Evolutionary conservation across 352 stramenopile species (phyloP).

Genomic region (Phytophthora pseudosyringae): DNA sequence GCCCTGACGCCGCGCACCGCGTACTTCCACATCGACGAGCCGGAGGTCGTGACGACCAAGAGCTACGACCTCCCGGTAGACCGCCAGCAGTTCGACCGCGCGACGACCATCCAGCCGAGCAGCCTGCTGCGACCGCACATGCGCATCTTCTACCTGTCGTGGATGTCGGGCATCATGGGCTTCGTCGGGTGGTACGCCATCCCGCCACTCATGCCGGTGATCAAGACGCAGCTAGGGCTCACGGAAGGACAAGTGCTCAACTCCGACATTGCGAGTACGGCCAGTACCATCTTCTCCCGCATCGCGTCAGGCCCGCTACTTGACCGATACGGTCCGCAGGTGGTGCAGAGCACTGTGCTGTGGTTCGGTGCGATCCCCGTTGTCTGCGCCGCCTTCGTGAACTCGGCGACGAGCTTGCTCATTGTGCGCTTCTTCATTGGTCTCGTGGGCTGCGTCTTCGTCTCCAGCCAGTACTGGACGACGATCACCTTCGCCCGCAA

Average conservation of each 20-base stretch:
- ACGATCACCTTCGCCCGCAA: constrained; percentile 95
- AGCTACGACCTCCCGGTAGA: constrained; percentile 64
- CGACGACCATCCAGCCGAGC: constrained; percentile 78
- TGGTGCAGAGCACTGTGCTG: constrained; percentile 85
- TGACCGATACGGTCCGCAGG: constrained; percentile 91
- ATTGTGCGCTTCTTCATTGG: constrained; percentile 96
- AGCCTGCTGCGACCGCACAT: constrained; percentile 93
- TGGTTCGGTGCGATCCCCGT: constrained; percentile 88
- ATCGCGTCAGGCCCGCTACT: constrained; percentile 93
- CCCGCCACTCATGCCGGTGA: constrained; percentile 92
- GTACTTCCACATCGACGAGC: constrained; percentile 36
- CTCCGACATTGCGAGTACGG: constrained; percentile 92
- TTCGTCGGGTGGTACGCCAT: constrained; percentile 97
- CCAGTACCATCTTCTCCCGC: constrained; percentile 93
- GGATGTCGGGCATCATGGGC: constrained; percentile 92
- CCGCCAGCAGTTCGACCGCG: constrained; percentile 63
- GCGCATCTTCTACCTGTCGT: constrained; percentile 94
- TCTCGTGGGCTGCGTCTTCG: constrained; percentile 94
- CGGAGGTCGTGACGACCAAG: constrained; percentile 23
- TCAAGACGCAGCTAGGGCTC: constrained; percentile 86
- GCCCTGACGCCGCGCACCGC: constrained; percentile 24
- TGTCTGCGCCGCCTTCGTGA: constrained; percentile 88
- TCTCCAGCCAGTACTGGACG: constrained; percentile 96
- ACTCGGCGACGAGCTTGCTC: constrained; percentile 68
- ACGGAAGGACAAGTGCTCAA: constrained; percentile 90